These are phyloP conservation scores for Ceratocystis alfenasii DNA, from an alignment of 2,329 filamentous ascomycete genomes.

Conservation along the genomic window DNA sequence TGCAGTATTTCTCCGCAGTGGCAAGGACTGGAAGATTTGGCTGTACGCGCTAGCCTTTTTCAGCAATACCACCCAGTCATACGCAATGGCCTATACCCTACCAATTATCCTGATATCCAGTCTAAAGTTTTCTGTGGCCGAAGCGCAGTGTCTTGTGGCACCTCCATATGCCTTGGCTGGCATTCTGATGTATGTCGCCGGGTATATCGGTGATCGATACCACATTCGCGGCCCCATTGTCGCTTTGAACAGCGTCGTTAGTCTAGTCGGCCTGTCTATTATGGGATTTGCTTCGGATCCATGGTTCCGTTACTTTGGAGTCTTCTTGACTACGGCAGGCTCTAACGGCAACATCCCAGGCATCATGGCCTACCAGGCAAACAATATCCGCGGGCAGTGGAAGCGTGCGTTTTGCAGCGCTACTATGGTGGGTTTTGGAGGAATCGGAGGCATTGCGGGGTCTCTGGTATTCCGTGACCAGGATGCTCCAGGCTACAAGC, in stretches of 20 bases:
- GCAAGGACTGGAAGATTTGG: slow-evolving; percentile 48
- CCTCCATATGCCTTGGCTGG: slow-evolving; percentile 57
- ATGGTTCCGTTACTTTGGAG: slow-evolving; percentile 61
- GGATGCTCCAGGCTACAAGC: slow-evolving; percentile 43
- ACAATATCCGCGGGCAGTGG: slow-evolving; percentile 82
- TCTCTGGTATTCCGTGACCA: slow-evolving; percentile 56
- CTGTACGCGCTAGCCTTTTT: slow-evolving; percentile 49
- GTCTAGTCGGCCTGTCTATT: slow-evolving; percentile 57
- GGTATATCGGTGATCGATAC: slow-evolving; percentile 56
- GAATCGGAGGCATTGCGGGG: slow-evolving; percentile 66
- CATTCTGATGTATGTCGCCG: slow-evolving; percentile 47
- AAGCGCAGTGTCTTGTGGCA: slow-evolving; percentile 58
- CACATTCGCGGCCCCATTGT: slow-evolving; percentile 55
- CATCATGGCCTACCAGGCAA: slow-evolving; percentile 68
- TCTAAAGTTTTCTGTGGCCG: slow-evolving; percentile 53
- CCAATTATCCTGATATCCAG: slow-evolving; percentile 56
- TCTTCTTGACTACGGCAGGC: slow-evolving; percentile 65
- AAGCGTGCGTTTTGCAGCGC: slow-evolving; percentile 71
- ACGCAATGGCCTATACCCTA: slow-evolving; percentile 67
- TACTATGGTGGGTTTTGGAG: slow-evolving; percentile 62
- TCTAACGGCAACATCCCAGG: slow-evolving; percentile 67
- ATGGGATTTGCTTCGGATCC: slow-evolving; percentile 38
- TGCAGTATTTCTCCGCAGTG: slow-evolving; percentile 36
- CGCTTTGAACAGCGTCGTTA: slow-evolving; percentile 51
- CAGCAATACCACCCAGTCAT: slow-evolving; percentile 58